phyloP scores from a whole-genome alignment of 2,329 filamentous ascomycete species.

The Paecilomyces dactylethromorphus region DNA sequence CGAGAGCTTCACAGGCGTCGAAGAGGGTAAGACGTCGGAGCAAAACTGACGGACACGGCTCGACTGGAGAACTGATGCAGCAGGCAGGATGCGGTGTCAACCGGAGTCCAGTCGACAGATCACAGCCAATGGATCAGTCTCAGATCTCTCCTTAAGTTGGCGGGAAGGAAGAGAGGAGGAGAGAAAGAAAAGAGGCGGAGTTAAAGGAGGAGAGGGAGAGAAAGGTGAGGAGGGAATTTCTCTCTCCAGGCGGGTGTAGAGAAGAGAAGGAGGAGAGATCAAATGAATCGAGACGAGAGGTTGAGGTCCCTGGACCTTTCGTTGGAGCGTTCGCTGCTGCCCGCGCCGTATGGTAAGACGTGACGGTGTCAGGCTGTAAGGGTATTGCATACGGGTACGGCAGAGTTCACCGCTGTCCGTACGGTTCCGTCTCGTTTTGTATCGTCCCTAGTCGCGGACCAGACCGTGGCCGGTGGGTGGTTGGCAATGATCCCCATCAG shows the following conservation, averaged over 20 bases:
- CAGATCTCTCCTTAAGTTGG: constrained; percentile 34
- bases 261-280: constrained; percentile 27
- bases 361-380: constrained; percentile 11
- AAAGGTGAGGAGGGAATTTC: constrained; percentile 31
- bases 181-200: constrained; percentile 15
- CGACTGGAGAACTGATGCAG: constrained; percentile 29
- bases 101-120: constrained; percentile 17
- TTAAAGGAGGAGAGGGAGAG: constrained; percentile 19
- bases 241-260: constrained; percentile 38
- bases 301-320: constrained; percentile 14
- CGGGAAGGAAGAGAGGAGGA: constrained; percentile 13
- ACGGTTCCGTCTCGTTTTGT: constrained; percentile 3
- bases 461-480: not conserved
- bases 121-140: constrained; percentile 28
- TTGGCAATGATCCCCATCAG: not conserved
- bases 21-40: constrained; percentile 25
- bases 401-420: constrained; percentile 1
- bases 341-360: constrained; percentile 14
- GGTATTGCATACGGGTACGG: constrained; percentile 1
- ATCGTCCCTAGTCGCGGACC: not conserved
- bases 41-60: constrained; percentile 32
- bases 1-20: constrained; percentile 31
- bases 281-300: constrained; percentile 17
- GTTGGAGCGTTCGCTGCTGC: constrained; percentile 15
- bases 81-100: constrained; percentile 20